Conservation (phyloP, 73 alveolate species). For the Tetrahymena malaccensis region DNA sequence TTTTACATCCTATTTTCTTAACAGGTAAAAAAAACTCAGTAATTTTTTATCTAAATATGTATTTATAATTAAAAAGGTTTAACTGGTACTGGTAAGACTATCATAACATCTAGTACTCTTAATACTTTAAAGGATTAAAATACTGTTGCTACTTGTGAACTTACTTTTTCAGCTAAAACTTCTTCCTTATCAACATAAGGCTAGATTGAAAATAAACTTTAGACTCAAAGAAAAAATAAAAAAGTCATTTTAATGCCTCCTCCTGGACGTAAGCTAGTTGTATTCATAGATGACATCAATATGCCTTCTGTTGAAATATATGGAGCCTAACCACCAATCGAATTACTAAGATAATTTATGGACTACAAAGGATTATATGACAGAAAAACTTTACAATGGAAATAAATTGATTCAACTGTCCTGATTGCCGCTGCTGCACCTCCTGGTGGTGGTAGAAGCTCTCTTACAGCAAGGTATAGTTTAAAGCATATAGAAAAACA, state of each 20-base stretch:
- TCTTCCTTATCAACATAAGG: conserved; percentile 73
- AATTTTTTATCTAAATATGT: not conserved
- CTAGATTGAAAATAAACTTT: conserved; percentile 62
- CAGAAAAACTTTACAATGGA: conserved; percentile 81
- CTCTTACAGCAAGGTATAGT: conserved; percentile 55
- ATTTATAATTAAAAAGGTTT: conserved; percentile 49
- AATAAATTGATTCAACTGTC: conserved; percentile 67
- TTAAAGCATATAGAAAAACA: not conserved
- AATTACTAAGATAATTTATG: conserved; percentile 80
- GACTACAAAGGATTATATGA: conserved; percentile 92
- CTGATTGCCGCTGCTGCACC: conserved; percentile 92
- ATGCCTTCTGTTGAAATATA: conserved; percentile 93
- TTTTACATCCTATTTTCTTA: conserved; percentile 72
- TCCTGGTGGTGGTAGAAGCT: conserved; percentile 95
- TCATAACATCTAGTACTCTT: conserved; percentile 68
- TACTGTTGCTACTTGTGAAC: conserved; percentile 63
- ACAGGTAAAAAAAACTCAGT: conserved; percentile 23
- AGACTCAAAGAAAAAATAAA: conserved; percentile 71
- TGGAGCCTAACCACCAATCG: conserved; percentile 98
- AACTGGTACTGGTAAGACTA: conserved; percentile 95
- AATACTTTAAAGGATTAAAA: conserved; percentile 60
- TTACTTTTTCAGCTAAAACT: conserved; percentile 92
- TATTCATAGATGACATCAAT: conserved; percentile 92
- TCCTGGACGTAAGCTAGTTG: conserved; percentile 69
- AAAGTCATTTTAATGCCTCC: conserved; percentile 74